Percentiles rank a stretch among this genome's conserved stretches.
Conservation (phyloP, 2,329 filamentous ascomycete genomes). For the Juglanconis juglandina region DNA sequence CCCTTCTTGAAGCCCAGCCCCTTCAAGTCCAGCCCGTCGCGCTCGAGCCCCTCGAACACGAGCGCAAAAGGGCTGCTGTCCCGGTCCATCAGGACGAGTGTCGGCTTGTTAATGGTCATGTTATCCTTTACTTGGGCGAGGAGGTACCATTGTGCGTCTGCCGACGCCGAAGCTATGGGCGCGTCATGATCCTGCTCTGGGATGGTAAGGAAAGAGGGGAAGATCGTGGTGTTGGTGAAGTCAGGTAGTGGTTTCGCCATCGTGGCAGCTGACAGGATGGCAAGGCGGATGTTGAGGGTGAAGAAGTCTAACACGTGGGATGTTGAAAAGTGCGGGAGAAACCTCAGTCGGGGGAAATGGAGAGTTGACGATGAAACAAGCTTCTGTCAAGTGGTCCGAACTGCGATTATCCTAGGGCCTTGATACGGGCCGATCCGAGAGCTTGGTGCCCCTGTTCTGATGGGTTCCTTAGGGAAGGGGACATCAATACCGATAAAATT, state of each 20-base stretch:
- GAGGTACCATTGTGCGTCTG: slow-evolving; percentile 31
- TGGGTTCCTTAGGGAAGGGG: background rate
- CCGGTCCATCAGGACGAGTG: slow-evolving; percentile 42
- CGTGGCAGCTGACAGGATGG: background rate
- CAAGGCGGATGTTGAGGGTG: background rate
- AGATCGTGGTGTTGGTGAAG: slow-evolving; percentile 29
- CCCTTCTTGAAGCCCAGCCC: slow-evolving; percentile 34
- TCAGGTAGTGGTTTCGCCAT: slow-evolving; percentile 27
- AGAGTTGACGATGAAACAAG: slow-evolving; percentile 12
- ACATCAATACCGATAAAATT: background rate
- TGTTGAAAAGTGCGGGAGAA: background rate
- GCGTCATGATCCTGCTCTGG: background rate
- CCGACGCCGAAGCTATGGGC: background rate
- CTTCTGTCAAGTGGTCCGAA: slow-evolving; percentile 1
- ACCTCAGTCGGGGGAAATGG: background rate
- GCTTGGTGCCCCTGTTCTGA: background rate
- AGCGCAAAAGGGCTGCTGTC: slow-evolving; percentile 40
- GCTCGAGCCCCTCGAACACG: slow-evolving; percentile 39
- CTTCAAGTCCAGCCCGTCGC: slow-evolving; percentile 32
- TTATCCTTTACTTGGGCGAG: slow-evolving; percentile 45
- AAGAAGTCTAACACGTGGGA: background rate
- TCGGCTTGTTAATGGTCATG: slow-evolving; percentile 48
- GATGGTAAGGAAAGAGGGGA: slow-evolving; percentile 31
- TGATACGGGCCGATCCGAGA: background rate
- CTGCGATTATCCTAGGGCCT: background rate